Percentiles rank a stretch among this genome's conserved stretches.
phyloP scores from a whole-genome alignment of 2,329 filamentous ascomycete species.

The Thelonectria rubi region DNA sequence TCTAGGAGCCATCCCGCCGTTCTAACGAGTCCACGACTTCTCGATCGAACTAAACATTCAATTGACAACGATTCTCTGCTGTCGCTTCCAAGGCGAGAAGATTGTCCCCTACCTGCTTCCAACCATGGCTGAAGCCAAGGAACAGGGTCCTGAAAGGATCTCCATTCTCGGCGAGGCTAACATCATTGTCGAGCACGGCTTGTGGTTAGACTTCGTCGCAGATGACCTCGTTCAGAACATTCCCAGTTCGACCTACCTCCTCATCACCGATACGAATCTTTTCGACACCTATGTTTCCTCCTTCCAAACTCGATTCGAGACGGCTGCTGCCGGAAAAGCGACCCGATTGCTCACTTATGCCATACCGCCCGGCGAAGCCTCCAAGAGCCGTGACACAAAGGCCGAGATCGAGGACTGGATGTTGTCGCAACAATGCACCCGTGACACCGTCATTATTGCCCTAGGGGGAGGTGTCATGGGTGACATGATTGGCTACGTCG shows the following conservation, averaged over 20 bases:
- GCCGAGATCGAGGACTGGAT: conserved; percentile 98
- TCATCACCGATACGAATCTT: conserved; percentile 97
- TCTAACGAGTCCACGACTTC: not conserved
- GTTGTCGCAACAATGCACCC: conserved; percentile 87
- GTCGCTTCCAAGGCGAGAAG: conserved; percentile 14
- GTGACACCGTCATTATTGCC: conserved; percentile 94
- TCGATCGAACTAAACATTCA: conserved; percentile 1
- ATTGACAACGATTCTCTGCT: conserved; percentile 6
- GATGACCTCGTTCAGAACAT: conserved; percentile 82
- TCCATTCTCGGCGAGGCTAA: conserved; percentile 87
- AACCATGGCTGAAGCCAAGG: conserved; percentile 41
- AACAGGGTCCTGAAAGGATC: conserved; percentile 65
- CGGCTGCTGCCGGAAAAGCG: conserved; percentile 38
- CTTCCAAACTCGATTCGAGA: conserved; percentile 64
- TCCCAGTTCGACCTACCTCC: conserved; percentile 88
- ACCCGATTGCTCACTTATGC: conserved; percentile 84
- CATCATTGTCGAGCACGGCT: conserved; percentile 90
- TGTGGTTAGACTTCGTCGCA: conserved; percentile 85
- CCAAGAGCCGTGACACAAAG: conserved; percentile 93
- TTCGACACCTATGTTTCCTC: conserved; percentile 79
- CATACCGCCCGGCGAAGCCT: conserved; percentile 90
- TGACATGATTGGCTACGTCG: conserved; percentile 97
- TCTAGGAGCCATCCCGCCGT: conserved; percentile 1
- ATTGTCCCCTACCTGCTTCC: conserved; percentile 14
- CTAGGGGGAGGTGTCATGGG: conserved; percentile 96